Base-by-base conservation (phyloP, 2,329 filamentous ascomycete genomes). In the Botrytis cinerea region DNA sequence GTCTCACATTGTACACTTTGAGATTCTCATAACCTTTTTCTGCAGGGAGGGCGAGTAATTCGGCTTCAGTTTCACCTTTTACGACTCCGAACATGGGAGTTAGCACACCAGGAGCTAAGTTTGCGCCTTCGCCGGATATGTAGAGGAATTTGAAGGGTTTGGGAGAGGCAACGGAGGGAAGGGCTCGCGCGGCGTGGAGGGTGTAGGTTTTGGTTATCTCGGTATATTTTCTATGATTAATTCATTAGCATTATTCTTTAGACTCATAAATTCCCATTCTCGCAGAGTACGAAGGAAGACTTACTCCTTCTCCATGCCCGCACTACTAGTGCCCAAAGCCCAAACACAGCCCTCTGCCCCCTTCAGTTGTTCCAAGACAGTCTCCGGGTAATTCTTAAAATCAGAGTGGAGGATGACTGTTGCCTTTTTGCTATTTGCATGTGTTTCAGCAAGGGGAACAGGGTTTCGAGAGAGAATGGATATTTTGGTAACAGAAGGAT, bases 341-440 rank as follows among this genome's bases (percentile, higher is more conserved):
- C 92, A 95, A 1, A 94, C 90, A 74, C 89, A 92, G 2, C 90
- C 92, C 12, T 86, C 83, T 0, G 92, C 92, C 35, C 88, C 91
- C 70, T 86, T 84, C 0, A 95, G 84, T 79, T 90, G 84, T 4
- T 83, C 81, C 16, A 94, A 84, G 2, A 93, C 76, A 0, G 84
- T 83, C 0, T 85, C 77, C 51, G 87, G 85, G 80, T 93, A 94
- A 1, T 80, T 83, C 20, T 83, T 81, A 78, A 92, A 94, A 80
- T 94, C 90, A 25, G 87, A 85, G 79, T 94, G 91, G 28, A 91
- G 83, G 75, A 94, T 90, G 72, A 93, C 88, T 38, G 87, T 86
- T 74, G 90, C 85, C 75, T 91, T 89, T 5, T 35, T 32, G n/a
- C 51, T 35, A 28, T 54, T 57, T 0, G 85, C 85, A 75, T 92